These are phyloP conservation scores for Excoecaria cochinchinensis DNA, from an alignment of 345 rosid species.

Conservation along the genomic window DNA sequence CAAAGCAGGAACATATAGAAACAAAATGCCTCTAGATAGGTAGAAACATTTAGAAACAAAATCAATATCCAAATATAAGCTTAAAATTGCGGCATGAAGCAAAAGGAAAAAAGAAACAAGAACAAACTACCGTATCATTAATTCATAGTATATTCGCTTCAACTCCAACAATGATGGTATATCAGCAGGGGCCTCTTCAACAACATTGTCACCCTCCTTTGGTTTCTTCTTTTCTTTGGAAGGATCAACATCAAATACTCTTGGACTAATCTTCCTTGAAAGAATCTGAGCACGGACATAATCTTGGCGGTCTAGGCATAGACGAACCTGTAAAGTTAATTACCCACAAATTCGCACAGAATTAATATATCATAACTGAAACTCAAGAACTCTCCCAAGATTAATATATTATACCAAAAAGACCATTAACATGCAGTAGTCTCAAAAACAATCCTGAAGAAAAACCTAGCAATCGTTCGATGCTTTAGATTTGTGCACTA, in stretches of 20 bases:
- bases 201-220: constrained; percentile 79
- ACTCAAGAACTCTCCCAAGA: background rate
- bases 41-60: background rate
- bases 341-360: background rate
- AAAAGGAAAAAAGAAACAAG: background rate
- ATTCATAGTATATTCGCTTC: constrained; percentile 78
- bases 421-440: background rate
- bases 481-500: background rate
- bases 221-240: constrained; percentile 90
- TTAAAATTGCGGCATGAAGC: background rate
- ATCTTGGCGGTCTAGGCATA: constrained; percentile 90
- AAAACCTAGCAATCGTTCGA: constrained; percentile 6
- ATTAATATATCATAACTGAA: constrained; percentile 10
- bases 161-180: constrained; percentile 83
- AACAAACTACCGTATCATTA: constrained; percentile 69
- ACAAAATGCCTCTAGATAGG: background rate
- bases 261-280: constrained; percentile 87
- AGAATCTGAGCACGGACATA: constrained; percentile 95
- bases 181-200: constrained; percentile 96
- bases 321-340: constrained; percentile 57
- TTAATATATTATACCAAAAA: background rate
- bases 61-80: background rate
- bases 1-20: background rate
- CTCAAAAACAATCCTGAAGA: background rate
- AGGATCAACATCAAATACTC: constrained; percentile 76